Percentiles rank a stretch among this genome's conserved stretches.
Conservation (phyloP, 805 yeast species). For the Candida pseudoglaebosa region DNA sequence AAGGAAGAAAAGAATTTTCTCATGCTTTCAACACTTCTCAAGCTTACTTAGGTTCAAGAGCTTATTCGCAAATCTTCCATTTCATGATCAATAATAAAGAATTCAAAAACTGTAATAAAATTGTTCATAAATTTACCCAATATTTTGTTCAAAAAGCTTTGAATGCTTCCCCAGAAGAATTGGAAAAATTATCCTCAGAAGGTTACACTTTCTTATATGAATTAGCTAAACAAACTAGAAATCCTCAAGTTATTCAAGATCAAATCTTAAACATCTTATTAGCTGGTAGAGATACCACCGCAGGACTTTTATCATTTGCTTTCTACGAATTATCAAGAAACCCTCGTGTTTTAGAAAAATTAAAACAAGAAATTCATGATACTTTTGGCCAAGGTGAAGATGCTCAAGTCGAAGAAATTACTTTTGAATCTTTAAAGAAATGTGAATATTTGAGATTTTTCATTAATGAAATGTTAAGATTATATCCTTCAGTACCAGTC, state of each 20-base stretch:
- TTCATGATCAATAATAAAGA: constrained; percentile 23
- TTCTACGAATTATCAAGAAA: constrained; percentile 30
- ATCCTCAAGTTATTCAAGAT: constrained; percentile 34
- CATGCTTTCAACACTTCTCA: constrained; percentile 35
- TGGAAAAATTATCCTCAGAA: constrained; percentile 22
- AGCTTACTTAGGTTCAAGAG: constrained; percentile 26
- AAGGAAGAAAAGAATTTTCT: constrained; percentile 17
- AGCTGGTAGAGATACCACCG: constrained; percentile 37
- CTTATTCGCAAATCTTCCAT: constrained; percentile 27
- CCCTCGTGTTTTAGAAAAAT: constrained; percentile 24
- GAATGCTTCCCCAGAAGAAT: constrained; percentile 21
- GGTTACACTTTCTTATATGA: constrained; percentile 37
- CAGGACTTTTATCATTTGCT: constrained; percentile 26
- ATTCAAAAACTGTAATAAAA: constrained; percentile 28
- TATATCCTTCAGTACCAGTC: constrained; percentile 33
- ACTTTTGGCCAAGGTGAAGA: constrained; percentile 23
- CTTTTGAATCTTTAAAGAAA: constrained; percentile 30
- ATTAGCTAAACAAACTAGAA: constrained; percentile 33
- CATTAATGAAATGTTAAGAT: constrained; percentile 28
- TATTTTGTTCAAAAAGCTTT: constrained; percentile 29
- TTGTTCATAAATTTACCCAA: constrained; percentile 29
- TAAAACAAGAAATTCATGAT: constrained; percentile 22
- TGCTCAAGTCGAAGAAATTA: constrained; percentile 16
- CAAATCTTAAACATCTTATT: constrained; percentile 36
- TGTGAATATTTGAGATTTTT: constrained; percentile 29